Evolutionary conservation across 2,329 filamentous ascomycete genomes (phyloP), one percentile per base, ranked within the genome.

Genomic region (Paecilomyces formosus): DNA sequence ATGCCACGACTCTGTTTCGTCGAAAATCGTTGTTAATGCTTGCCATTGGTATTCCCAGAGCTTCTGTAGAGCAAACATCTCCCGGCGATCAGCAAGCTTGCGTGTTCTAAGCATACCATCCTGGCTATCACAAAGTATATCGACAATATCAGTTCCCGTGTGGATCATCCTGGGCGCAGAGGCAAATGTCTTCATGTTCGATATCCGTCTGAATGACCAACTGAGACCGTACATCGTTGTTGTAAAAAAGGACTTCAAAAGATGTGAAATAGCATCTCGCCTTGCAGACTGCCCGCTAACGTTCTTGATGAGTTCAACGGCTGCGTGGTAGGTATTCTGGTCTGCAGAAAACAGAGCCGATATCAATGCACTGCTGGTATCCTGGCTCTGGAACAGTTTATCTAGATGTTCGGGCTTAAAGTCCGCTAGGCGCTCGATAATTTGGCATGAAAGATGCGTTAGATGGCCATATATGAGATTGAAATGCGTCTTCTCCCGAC

Each of bases 11-110:
- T 96, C 92, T 2, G 92, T 95, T 60, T 88, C 86, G 50, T 85
- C 81, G 68, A 97, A 97, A 15, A 93, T 89, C 58, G 88, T 87
- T 50, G 87, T 88, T 51, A 97, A 81, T 53, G 86, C 87, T 58
- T 84, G 82, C 95, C 95, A 99, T 65, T 92, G 84, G 58, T 85
- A 84, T 60, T 85, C 83, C 95, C 95, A 99, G 77, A 95, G 90
- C 35, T 82, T 83, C 68, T 88, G 82, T 13, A 95, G 81, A 3
- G 86, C 84, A 35, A 83, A 79, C 12, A 83, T 81, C 63, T 93
- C 88, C 58, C 81, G 81, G 1, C 78, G 71, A 28, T 84, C 82
- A 11, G 71, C 68, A 28, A 92, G 72, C 58, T 80, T 74, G 58
- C 76, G 77, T 54, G 81, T 82, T 59, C 85, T 79, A n/a, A 89